A percentile compares a stretch with the other conserved stretches of the same genome.
Conservation (phyloP, 768 basidiomycete species). For the Hericium alpestre region DNA sequence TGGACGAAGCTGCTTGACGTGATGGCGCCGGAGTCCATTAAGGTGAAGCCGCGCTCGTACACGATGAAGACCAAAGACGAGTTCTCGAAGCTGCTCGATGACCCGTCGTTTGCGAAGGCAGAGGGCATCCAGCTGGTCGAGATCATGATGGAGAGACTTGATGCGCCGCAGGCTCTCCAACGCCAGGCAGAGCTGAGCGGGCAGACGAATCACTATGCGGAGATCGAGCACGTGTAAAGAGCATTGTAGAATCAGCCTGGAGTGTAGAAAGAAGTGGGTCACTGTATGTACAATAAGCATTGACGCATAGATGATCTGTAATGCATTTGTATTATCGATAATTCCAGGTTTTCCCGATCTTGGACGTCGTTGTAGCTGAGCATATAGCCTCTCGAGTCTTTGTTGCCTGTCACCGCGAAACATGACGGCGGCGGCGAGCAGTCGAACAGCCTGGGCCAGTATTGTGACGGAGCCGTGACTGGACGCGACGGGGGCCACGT, state of each 20-base stretch:
- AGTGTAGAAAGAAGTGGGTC: too few species aligned
- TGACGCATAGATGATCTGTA: too few species aligned
- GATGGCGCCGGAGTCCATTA: constrained; percentile 40
- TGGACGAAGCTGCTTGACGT: constrained; percentile 56
- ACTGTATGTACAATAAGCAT: too few species aligned
- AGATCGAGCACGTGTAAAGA: not conserved
- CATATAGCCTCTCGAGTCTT: not conserved
- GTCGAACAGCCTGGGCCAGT: too few species aligned
- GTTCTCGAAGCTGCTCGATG: constrained; percentile 55
- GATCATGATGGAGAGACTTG: constrained; percentile 61
- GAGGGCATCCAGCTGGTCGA: constrained; percentile 72
- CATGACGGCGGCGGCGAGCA: too few species aligned
- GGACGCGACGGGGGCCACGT: not conserved
- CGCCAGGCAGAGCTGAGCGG: constrained; percentile 45
- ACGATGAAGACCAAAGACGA: constrained; percentile 58
- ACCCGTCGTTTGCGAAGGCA: constrained; percentile 48
- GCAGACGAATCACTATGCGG: constrained; percentile 36
- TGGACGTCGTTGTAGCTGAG: not conserved
- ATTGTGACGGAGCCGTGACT: not conserved
- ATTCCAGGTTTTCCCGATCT: not conserved
- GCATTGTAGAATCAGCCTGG: too few species aligned
- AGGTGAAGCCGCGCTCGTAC: constrained; percentile 46
- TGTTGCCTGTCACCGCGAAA: too few species aligned
- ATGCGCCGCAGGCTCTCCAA: constrained; percentile 59
- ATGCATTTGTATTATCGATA: too few species aligned